Evolutionary conservation across 306 rosid species (phyloP), one percentile per base, ranked within the genome.

Genomic region (cucumber (Cucumis sativus)): DNA sequence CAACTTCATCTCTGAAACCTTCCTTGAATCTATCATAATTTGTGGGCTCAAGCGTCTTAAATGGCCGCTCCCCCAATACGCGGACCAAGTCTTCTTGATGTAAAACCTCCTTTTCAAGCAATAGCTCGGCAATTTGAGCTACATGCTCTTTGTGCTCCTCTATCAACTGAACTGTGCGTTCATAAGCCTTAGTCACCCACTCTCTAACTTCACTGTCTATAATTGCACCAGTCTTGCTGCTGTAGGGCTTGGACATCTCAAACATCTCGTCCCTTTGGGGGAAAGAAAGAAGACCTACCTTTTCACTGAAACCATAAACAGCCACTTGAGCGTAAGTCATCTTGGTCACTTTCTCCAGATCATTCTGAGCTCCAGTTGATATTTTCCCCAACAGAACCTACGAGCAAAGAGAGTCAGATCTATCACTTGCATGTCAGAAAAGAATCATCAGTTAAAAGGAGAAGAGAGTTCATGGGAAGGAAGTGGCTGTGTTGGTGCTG

Each of bases 301-400:
- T 83, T 59, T 86, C 80, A 17, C 87, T 76, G 82, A 86, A 83
- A 61, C 80, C 85, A 74, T 86, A 81, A 18, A 81, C 79, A 20
- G 85, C 82, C 40, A 83, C 87, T 73, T 81, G 85, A 18, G 85
- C 85, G 75, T 82, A 84, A 10, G 87, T 82, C 84, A 84, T 82
- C 77, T 82, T 84, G 66, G 87, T 86, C 82, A 86, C 87, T 79
- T 84, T 74, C 81, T 86, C 89, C 75, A 84, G 66, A 80, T 84
- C 87, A 23, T 84, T 80, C 65, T 84, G 82, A 1, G 89, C 87
- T 79, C 85, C 89, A 28, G 81, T 82, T 52, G 89, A 80, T 51
- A 86, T 84, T 52, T 84, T 79, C 59, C 87, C 85, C 78, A 86
- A 23, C 43, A 86, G 59, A 77, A 77, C 85, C 87, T 86, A 56